Evolutionary conservation across 2,329 filamentous ascomycete genomes (phyloP).

Genomic region (Verticillium dahliae): DNA sequence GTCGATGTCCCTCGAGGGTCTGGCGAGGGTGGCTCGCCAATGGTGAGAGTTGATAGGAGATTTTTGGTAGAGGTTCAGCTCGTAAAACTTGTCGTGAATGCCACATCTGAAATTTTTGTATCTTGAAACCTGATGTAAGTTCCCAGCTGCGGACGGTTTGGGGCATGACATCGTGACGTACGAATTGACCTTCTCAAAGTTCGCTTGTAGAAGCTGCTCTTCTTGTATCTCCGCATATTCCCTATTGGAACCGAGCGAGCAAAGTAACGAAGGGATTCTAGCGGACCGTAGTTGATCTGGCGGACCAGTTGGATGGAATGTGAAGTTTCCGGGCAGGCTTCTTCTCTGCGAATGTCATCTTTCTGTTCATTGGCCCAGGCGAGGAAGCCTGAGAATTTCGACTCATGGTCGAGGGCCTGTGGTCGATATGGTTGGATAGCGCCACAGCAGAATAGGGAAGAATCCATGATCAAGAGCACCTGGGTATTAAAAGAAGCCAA

Average conservation of each 20-base stretch:
- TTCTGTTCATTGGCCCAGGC: too few relatives aligned
- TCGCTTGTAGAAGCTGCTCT: conserved; percentile 28
- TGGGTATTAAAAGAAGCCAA: too few relatives aligned
- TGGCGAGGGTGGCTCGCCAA: conserved; percentile 34
- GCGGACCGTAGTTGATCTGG: conserved; percentile 36
- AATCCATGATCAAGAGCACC: too few relatives aligned
- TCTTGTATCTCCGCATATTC: conserved; percentile 27
- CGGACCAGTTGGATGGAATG: conserved; percentile 33
- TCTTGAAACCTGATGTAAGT: conserved; percentile 6
- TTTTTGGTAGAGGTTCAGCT: conserved; percentile 41
- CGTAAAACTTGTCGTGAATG: conserved; percentile 38
- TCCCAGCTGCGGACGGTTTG: too few relatives aligned
- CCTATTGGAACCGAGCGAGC: conserved; percentile 16
- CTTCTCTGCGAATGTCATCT: too few relatives aligned
- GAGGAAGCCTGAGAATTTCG: too few relatives aligned
- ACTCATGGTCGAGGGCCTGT: too few relatives aligned
- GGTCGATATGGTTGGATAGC: not conserved
- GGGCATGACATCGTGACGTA: conserved; percentile 13
- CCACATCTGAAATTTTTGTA: conserved; percentile 41
- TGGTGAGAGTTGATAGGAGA: conserved; percentile 36
- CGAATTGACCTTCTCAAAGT: conserved; percentile 38
- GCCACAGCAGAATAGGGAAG: too few relatives aligned
- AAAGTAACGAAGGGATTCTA: conserved; percentile 33
- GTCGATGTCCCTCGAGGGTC: conserved; percentile 32
- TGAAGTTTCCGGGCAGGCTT: not conserved